Evolutionary conservation across 306 rosid genomes (phyloP), one percentile per base, ranked within the genome.

Genomic region (Vigna unguiculata): DNA sequence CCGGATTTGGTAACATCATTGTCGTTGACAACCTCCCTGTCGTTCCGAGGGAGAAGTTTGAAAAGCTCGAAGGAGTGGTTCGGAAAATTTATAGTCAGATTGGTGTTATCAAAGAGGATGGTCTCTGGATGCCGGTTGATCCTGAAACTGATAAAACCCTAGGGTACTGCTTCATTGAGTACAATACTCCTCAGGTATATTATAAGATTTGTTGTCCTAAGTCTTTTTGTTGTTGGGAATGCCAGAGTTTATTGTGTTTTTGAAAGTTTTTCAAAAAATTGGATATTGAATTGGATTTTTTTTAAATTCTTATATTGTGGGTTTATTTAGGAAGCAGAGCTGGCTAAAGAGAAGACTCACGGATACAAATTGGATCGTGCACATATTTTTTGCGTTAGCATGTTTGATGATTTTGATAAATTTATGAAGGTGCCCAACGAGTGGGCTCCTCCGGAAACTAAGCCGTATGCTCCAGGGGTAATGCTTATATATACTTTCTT

Each of bases 381-480:
- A 0, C 98, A 95, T 74, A 86, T 95, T 19, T 95, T 95, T 82
- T 66, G 91, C 0, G 92, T 92, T 20, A 92, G 64, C 80, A 90
- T 90, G 97, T 95, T 92, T 22, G 92, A 92, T 58, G 97, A 95
- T 73, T 86, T 95, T 21, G 92, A 90, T 14, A 79, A 74, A 47
- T 90, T 90, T 70, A 88, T 91, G 97, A 95, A 62, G 60, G 97
- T 95, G 61, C 98, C 98, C 0, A 87, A 95, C 77, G 81, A 85
- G 74, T 92, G 97, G 98, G 97, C 92, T 51, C 92, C 96, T 75
- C 97, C 98, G 6, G 96, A 91, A 82, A 54, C 49, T 5, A 82
- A 24, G 30, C 88, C 96, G 8, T 94, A 94, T 71, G 40, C 78
- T 8, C 89, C 97, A 0, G 97, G 95, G 95, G 98, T 87, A 85